Evolutionary conservation across 2,329 filamentous ascomycete genomes (phyloP).

Genomic region (Colletotrichum sidae): DNA sequence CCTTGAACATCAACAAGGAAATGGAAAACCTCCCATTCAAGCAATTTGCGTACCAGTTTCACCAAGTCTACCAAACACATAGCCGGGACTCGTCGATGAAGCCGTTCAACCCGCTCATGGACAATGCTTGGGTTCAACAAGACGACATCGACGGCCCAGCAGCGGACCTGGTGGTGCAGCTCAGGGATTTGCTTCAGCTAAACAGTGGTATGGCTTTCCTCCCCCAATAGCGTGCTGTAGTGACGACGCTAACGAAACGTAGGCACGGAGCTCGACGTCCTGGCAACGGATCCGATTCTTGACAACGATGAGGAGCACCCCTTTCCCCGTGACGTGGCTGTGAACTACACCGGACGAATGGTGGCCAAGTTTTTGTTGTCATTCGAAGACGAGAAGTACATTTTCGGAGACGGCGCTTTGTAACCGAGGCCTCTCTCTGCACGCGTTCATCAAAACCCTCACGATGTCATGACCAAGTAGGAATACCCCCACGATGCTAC

Average conservation of each 20-base stretch:
- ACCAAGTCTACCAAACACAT: conserved; percentile 70
- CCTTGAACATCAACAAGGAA: conserved; percentile 60
- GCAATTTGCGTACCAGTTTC: conserved; percentile 71
- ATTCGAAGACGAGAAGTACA: conserved; percentile 61
- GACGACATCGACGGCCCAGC: conserved; percentile 60
- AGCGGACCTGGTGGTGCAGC: conserved; percentile 56
- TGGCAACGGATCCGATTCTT: conserved; percentile 58
- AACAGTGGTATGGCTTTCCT: conserved; percentile 55
- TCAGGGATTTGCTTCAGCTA: conserved; percentile 58
- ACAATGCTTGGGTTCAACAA: conserved; percentile 53
- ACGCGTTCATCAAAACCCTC: background rate
- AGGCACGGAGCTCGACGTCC: conserved; percentile 57
- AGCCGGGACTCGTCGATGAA: conserved; percentile 59
- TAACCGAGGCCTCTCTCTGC: background rate
- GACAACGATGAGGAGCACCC: conserved; percentile 55
- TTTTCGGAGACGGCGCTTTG: conserved; percentile 51
- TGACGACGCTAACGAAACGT: background rate
- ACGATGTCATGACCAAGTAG: conserved; percentile 1
- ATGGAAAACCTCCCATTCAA: conserved; percentile 70
- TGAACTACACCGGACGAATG: conserved; percentile 65
- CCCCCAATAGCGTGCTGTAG: background rate
- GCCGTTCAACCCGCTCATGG: conserved; percentile 68
- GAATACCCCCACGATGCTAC: conserved; percentile 5
- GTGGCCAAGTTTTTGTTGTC: conserved; percentile 66
- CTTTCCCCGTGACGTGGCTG: conserved; percentile 59